Evolutionary conservation across 2,329 filamentous ascomycete species (phyloP), one percentile per base, ranked within the genome.

Genomic region (Metarhizium sp.): DNA sequence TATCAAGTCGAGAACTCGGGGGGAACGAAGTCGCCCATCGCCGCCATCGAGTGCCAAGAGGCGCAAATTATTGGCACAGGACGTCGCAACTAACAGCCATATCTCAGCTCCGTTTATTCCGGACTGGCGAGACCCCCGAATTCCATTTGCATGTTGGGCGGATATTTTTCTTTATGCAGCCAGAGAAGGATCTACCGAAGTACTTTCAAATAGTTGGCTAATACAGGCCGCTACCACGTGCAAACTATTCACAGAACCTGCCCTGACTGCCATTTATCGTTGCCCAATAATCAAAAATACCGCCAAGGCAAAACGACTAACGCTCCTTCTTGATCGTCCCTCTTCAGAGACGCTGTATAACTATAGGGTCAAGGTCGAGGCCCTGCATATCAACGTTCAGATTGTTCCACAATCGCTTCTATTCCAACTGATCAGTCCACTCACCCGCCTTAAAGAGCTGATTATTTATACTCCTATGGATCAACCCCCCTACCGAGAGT

Each of bases 391-490:
- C 50, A 85, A 94, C 63, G 83, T 86, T 11, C 79, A 92, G 61
- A 81, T 85, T 6, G 78, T 79, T 68, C 62, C 79, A 72, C 67
- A 64, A 30, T 42, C 57, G 5, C 50, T 66, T 3, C 40, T 72
- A 7, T 63, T 78, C 78, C 64, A 75, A 30, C 69, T 95, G 51
- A 73, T 95, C 20, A 74, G 76, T 45, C 76, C 80, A 49, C 77
- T 90, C 6, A 85, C 86, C 0, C 83, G 82, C 50, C 75, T 96
- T 16, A 78, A 79, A 52, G 79, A 85, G 51, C 70, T 96, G 36
- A 82, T 90, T 56, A 77, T 96, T 16, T 86, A 85, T 59, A 87
- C 92, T 61, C 79, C 78, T 11, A 75, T 80, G 51, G 88, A 95
- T 63, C 72, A 81, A 59, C 77, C 86, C 2, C 87, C 87, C 0